Evolutionary conservation across 495 filamentous ascomycete species (phyloP).

Genomic region (Trichoderma erinaceum): DNA sequence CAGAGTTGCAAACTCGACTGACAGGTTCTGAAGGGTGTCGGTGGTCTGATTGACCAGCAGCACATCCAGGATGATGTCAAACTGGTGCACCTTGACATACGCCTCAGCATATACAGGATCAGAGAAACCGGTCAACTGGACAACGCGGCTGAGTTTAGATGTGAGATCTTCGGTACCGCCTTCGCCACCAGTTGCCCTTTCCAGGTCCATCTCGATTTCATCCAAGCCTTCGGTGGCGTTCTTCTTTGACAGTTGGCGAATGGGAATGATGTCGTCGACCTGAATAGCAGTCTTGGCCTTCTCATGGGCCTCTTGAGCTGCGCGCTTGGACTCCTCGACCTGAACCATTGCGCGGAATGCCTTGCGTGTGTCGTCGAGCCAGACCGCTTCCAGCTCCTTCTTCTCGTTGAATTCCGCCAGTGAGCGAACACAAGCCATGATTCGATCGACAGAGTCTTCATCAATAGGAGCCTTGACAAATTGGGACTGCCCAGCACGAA

Average conservation of each 20-base stretch:
- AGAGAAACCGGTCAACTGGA: constrained; percentile 97
- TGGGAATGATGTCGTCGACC: constrained; percentile 88
- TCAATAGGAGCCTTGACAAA: constrained; percentile 97
- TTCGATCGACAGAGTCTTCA: constrained; percentile 93
- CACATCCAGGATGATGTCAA: constrained; percentile 97
- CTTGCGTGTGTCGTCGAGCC: constrained; percentile 91
- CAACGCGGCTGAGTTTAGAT: constrained; percentile 91
- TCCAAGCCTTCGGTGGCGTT: constrained; percentile 76
- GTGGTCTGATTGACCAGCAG: constrained; percentile 96
- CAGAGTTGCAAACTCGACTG: constrained; percentile 94
- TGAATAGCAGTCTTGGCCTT: constrained; percentile 92
- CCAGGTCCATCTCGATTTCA: constrained; percentile 82
- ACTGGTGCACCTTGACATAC: constrained; percentile 97
- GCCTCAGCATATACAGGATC: constrained; percentile 98
- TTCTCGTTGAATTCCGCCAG: constrained; percentile 84
- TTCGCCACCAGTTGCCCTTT: constrained; percentile 91
- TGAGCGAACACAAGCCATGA: constrained; percentile 93
- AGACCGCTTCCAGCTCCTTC: constrained; percentile 85
- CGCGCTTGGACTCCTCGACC: constrained; percentile 94
- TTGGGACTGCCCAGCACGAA: constrained; percentile 93
- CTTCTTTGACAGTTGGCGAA: constrained; percentile 92
- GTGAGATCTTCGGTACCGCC: constrained; percentile 71
- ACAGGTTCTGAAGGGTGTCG: constrained; percentile 94
- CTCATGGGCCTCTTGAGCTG: constrained; percentile 80
- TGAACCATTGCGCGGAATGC: constrained; percentile 98